These are phyloP conservation scores for Wallemia mellicola DNA, from an alignment of 1,284 basidiomycete species.

Conservation along the genomic window DNA sequence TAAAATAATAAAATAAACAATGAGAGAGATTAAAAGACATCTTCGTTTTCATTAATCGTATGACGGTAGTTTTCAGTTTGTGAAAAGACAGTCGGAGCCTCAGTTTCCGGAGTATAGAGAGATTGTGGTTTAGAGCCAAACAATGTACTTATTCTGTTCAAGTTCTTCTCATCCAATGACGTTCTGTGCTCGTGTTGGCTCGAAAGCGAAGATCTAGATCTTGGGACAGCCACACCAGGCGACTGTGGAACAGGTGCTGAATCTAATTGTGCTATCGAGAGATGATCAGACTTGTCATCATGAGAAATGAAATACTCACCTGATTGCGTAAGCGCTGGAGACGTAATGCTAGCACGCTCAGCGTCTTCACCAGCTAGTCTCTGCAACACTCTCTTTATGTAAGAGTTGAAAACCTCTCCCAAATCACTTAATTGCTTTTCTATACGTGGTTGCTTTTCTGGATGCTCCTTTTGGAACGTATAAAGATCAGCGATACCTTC, in stretches of 20 bases:
- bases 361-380: constrained; percentile 57
- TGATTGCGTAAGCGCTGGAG: not conserved
- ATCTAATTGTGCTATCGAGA: not conserved
- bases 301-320: not conserved
- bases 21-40: not conserved
- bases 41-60: not conserved
- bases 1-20: not conserved
- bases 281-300: not conserved
- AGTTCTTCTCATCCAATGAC: not conserved
- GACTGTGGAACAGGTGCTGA: not conserved
- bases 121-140: not conserved
- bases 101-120: not conserved
- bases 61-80: not conserved
- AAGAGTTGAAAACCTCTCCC: constrained; percentile 30
- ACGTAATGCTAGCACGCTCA: constrained; percentile 16
- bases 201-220: not conserved
- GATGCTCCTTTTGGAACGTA: constrained; percentile 71
- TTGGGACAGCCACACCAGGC: not conserved
- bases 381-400: constrained; percentile 47
- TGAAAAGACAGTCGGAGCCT: not conserved
- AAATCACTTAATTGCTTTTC: not conserved
- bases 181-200: not conserved
- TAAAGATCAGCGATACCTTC: constrained; percentile 88
- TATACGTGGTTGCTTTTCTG: constrained; percentile 55
- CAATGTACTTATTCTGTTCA: not conserved